Percentiles rank a stretch among this genome's conserved stretches.
Evolutionary conservation across 2,329 filamentous ascomycete species (phyloP).

Genomic region (Pseudogymnoascus sp.): DNA sequence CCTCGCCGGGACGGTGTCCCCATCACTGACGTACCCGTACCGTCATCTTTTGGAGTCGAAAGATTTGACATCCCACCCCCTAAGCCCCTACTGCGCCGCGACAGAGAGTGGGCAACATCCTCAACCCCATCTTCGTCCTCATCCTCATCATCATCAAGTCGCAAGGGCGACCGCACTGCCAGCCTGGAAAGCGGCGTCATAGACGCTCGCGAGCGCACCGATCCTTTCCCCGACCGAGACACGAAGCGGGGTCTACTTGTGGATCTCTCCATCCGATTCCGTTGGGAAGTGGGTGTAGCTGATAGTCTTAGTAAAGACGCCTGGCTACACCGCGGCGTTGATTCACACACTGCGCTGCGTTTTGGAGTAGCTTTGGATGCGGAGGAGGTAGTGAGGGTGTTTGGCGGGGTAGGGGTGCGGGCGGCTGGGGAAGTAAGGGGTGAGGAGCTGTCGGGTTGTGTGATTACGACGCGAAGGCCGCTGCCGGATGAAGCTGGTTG

Average conservation of each 20-base stretch:
- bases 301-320: neutral
- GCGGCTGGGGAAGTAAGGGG: neutral
- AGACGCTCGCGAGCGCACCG: neutral
- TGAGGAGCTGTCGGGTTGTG: neutral
- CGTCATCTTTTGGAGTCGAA: neutral
- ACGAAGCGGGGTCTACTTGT: neutral
- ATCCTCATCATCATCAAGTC: neutral
- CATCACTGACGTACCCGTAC: neutral
- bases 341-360: neutral
- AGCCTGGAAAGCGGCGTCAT: neutral
- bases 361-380: neutral
- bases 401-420: neutral
- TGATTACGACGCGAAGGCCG: neutral
- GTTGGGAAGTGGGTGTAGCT: neutral
- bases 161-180: neutral
- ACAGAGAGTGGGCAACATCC: neutral
- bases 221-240: neutral
- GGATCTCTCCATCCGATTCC: neutral
- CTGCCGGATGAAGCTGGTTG: neutral
- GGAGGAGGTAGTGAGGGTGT: neutral
- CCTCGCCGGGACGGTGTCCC: neutral
- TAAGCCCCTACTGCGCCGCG: slow-evolving; percentile 18
- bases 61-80: slow-evolving; percentile 17
- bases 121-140: neutral
- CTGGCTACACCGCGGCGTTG: neutral